Base-by-base conservation (phyloP, 306 rosid species). In the Malus fusca region DNA sequence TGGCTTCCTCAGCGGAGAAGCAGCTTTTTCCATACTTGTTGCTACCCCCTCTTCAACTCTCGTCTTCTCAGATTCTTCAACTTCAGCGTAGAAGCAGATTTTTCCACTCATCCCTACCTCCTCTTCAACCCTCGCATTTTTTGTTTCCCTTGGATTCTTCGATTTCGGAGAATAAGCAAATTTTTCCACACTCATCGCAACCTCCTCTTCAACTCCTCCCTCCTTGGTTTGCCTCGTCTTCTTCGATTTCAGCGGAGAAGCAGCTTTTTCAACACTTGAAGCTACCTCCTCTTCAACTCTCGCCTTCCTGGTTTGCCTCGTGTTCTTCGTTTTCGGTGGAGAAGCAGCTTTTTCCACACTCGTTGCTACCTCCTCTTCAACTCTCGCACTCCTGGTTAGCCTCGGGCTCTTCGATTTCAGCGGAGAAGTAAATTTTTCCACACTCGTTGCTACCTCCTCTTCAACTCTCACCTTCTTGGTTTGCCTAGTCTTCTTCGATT, bases 141-240 rank as follows among this genome's bases (percentile, higher is more conserved):
- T 33, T 1, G 2, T 33, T 4, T 33, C 6, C 35, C 35, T 33
- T 3, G 1, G 35, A 0, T 46, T 15, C 58, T 69, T 25, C 7
- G 26, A 9, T 55, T n/a, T 31, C 4, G 35, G 35, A 4, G 6
- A 0, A 31, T 0, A 31, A 31, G 35, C 6, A 31, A 5, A 31
- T 4, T 31, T 4, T 0, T 31, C 35, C 35, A 33, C 37, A 33
- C 37, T 33, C 37, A 97, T 86, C 44, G 88, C 91, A 13, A 88
- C 30, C 25, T 73, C 78, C 21, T 51, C 58, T 25, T 14, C 28
- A 11, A 26, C 66, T 65, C 74, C 58, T 59, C 28, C 28, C 11
- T 67, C 5, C 4, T 67, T 12, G 1, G 30, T 67, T 23, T 42
- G 10, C 43, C 58, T 79, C 2, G 9, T 0, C 2, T 35, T 7